phyloP scores from a whole-genome alignment of 768 basidiomycete genomes.

The Boletus fagicola region DNA sequence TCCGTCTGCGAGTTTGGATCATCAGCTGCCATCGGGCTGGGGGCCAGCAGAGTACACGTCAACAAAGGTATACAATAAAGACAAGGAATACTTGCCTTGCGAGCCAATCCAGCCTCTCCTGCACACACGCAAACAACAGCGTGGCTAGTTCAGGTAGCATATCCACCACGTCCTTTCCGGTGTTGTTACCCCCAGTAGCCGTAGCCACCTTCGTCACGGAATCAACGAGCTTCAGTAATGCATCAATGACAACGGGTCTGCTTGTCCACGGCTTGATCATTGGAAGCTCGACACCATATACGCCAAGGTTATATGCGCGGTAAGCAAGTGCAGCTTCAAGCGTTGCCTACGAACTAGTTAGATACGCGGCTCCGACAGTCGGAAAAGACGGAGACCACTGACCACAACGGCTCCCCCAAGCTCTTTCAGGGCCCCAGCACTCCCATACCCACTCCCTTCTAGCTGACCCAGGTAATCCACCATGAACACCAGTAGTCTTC shows the following conservation, averaged over 20 bases:
- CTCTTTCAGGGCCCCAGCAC: constrained; percentile 33
- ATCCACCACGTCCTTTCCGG: constrained; percentile 40
- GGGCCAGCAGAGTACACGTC: background rate
- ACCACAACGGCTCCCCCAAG: constrained; percentile 58
- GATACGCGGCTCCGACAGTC: background rate
- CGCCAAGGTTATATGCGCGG: constrained; percentile 63
- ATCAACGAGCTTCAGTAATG: constrained; percentile 70
- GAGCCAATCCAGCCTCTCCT: constrained; percentile 70
- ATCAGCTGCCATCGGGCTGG: constrained; percentile 46
- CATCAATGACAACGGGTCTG: constrained; percentile 61
- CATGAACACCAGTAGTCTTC: constrained; percentile 63
- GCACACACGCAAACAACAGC: constrained; percentile 60
- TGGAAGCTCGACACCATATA: constrained; percentile 75
- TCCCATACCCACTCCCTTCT: constrained; percentile 25
- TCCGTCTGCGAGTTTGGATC: constrained; percentile 55
- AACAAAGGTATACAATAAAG: background rate
- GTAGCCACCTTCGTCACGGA: constrained; percentile 42
- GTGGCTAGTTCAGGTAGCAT: constrained; percentile 68
- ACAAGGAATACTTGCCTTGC: constrained; percentile 41
- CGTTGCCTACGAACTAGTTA: constrained; percentile 49
- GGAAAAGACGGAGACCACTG: constrained; percentile 24
- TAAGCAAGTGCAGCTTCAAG: constrained; percentile 73
- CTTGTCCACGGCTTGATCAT: constrained; percentile 86
- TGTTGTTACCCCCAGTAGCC: constrained; percentile 6
- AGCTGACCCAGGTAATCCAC: constrained; percentile 29